Evolutionary conservation across 192 early-diverging fungal species (phyloP), one percentile per base, ranked within the genome.

Genomic region (Mortierella hygrophila): DNA sequence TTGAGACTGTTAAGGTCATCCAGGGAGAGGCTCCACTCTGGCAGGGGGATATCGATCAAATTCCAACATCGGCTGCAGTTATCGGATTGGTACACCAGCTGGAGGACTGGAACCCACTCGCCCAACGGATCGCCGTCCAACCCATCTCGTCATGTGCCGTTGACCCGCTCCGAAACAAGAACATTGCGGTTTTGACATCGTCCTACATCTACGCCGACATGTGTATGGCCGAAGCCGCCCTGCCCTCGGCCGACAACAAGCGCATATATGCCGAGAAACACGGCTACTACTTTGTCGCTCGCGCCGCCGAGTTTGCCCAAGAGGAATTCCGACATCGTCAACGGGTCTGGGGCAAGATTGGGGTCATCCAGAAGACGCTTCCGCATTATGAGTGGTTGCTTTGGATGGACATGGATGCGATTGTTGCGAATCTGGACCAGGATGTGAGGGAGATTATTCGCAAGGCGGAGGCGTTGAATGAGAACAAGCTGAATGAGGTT

Each of bases 341-440:
- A 44, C 72, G 87, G 26, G 92, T 93, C 4, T 93, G 92, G 92
- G 92, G 92, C 72, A 93, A 93, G 70, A 83, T 93, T 68, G 91
- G 91, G 54, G 90, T 76, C 1, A 80, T 93, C 21, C 89, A 93
- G 80, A 93, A 92, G 78, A 78, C 88, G 2, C 68, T 93, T 2
- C 92, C 92, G 0, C 89, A 92, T 46, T 93, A 93, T 74, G 90
- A 93, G 21, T 93, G 92, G 92, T 20, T 93, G 18, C 89, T 93
- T 29, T 93, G 92, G 92, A 81, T 93, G 82, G 92, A 93, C 70
- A 93, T 93, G 91, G 92, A 93, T 78, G 91, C 92, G 5, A 89
- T 93, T 0, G 78, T 93, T 37, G 87, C 89, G 47, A 88, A 93
- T 47, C 6, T 73, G 37, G 78, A 78, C 10, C 68, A 81, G 72